phyloP scores from a whole-genome alignment of 371 early-diverging fungal species.

The Lichtheimia ramosa region DNA sequence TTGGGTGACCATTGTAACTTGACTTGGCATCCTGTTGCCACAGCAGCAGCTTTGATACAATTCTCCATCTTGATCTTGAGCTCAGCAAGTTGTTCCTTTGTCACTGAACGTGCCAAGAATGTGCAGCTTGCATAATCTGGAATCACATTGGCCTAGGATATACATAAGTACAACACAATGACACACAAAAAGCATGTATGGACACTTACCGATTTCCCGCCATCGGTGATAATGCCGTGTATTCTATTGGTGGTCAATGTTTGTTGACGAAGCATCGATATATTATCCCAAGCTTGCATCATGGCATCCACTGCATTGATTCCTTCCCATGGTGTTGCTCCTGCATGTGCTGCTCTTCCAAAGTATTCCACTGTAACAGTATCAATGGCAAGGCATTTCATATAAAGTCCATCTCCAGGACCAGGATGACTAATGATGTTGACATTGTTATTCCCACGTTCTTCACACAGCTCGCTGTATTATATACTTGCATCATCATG shows the following conservation, averaged over 20 bases:
- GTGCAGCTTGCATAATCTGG: slow-evolving; percentile 53
- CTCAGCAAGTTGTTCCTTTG: slow-evolving; percentile 34
- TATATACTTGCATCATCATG: slow-evolving; percentile 67
- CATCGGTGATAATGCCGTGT: slow-evolving; percentile 74
- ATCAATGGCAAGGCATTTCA: slow-evolving; percentile 45
- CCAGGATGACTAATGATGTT: slow-evolving; percentile 25
- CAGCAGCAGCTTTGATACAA: slow-evolving; percentile 59
- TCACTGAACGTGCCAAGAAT: slow-evolving; percentile 51
- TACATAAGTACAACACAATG: neutral
- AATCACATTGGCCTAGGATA: slow-evolving; percentile 35
- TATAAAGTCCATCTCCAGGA: slow-evolving; percentile 28
- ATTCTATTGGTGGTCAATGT: slow-evolving; percentile 59
- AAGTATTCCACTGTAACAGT: slow-evolving; percentile 53
- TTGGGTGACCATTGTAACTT: slow-evolving; percentile 71
- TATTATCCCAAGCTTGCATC: slow-evolving; percentile 56
- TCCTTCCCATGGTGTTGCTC: slow-evolving; percentile 60
- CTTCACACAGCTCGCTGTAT: neutral
- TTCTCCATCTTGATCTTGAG: slow-evolving; percentile 40
- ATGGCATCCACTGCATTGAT: slow-evolving; percentile 77
- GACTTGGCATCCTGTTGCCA: slow-evolving; percentile 65
- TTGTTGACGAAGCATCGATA: slow-evolving; percentile 73
- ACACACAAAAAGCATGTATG: neutral
- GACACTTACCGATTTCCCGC: slow-evolving; percentile 61
- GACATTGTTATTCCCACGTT: neutral
- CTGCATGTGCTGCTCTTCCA: slow-evolving; percentile 67